phyloP scores from a whole-genome alignment of 495 filamentous ascomycete species.

The Podospora conica region DNA sequence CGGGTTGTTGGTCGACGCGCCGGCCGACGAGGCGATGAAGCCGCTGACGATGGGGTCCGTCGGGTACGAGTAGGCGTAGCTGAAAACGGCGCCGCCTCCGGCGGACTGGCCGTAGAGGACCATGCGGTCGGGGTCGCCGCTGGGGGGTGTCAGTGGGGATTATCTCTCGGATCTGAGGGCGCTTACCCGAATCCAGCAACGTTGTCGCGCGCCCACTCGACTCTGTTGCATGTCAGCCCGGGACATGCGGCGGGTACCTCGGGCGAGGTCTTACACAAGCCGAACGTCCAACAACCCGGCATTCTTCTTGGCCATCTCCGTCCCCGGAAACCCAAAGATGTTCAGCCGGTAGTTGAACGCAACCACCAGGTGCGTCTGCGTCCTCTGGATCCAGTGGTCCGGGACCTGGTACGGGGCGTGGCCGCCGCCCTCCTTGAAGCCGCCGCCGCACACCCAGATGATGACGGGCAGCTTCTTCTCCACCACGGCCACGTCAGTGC shows the following conservation, averaged over 20 bases:
- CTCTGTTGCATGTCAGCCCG: background rate
- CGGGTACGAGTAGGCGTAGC: constrained; percentile 40
- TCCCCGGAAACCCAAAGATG: constrained; percentile 54
- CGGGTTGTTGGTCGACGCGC: constrained; percentile 23
- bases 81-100: constrained; percentile 40
- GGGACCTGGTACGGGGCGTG: constrained; percentile 9
- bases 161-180: background rate
- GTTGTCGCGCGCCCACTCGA: constrained; percentile 1
- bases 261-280: constrained; percentile 23
- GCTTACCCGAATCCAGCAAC: background rate
- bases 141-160: constrained; percentile 3
- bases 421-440: constrained; percentile 3
- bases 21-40: constrained; percentile 51
- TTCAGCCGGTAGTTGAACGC: constrained; percentile 58
- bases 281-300: constrained; percentile 49
- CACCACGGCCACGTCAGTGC: background rate
- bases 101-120: constrained; percentile 44
- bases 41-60: constrained; percentile 36
- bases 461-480: constrained; percentile 16
- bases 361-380: constrained; percentile 48
- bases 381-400: constrained; percentile 28
- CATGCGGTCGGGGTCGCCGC: constrained; percentile 39
- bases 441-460: constrained; percentile 27
- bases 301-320: constrained; percentile 24
- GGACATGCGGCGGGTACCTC: too few species aligned